Evolutionary conservation across 1,284 basidiomycete genomes (phyloP).

Genomic region (Rhodotorula sp.): DNA sequence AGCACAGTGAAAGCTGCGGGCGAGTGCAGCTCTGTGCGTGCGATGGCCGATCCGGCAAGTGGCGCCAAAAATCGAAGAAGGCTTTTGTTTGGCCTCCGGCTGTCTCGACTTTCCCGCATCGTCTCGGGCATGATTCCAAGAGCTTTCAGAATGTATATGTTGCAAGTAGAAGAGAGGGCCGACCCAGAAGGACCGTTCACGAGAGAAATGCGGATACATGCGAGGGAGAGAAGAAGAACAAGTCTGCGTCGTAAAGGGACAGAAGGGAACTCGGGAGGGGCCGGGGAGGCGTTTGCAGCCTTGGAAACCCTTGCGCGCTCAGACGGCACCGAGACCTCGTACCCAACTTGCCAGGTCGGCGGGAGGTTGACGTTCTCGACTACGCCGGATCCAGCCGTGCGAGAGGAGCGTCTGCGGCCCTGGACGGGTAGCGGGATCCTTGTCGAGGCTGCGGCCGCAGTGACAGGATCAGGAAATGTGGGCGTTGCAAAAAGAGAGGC

Average conservation of each 20-base stretch:
- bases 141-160: no score
- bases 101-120: no score
- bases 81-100: no score
- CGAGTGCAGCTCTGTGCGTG: no score
- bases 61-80: no score
- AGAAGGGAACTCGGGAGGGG: no score
- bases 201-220: background rate
- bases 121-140: no score
- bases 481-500: background rate
- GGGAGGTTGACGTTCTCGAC: slow-evolving; percentile 67
- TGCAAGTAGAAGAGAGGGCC: no score
- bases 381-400: slow-evolving; percentile 82
- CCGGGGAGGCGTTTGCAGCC: no score
- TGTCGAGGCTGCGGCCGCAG: slow-evolving; percentile 45
- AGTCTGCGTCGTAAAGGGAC: background rate
- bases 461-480: background rate
- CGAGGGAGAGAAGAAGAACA: background rate
- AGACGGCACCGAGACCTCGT: slow-evolving; percentile 12
- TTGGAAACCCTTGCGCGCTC: background rate
- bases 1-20: no score
- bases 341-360: slow-evolving; percentile 90
- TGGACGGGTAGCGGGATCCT: slow-evolving; percentile 62
- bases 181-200: no score
- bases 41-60: no score
- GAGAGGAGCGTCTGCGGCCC: slow-evolving; percentile 79